A percentile compares a stretch with the other conserved stretches of the same genome.
Conservation (phyloP, 371 early-diverging fungal species). For the Mucor indicus region DNA sequence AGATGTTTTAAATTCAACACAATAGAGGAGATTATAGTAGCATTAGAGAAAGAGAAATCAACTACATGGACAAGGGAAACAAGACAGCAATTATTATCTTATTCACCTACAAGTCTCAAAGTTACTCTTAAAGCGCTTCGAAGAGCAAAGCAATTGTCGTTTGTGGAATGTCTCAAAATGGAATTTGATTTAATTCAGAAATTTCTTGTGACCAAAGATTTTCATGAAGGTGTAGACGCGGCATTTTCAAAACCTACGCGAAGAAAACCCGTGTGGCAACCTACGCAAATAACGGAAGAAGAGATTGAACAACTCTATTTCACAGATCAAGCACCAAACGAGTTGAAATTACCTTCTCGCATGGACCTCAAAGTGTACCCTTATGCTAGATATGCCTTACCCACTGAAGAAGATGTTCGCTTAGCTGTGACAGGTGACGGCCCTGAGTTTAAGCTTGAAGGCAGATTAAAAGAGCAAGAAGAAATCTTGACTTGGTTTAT, state of each 20-base stretch:
- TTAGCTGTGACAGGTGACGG: conserved; percentile 56
- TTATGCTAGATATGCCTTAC: conserved; percentile 69
- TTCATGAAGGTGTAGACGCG: conserved; percentile 43
- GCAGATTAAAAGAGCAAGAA: conserved; percentile 46
- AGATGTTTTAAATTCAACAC: conserved; percentile 81
- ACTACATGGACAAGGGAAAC: conserved; percentile 76
- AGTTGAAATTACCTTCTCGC: conserved; percentile 31
- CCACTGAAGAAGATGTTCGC: conserved; percentile 76
- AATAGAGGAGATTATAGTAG: conserved; percentile 77
- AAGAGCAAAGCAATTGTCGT: conserved; percentile 57
- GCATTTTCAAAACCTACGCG: conserved; percentile 45
- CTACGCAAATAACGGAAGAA: conserved; percentile 56
- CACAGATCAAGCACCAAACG: conserved; percentile 29
- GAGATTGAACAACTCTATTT: conserved; percentile 64
- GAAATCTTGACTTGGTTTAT: conserved; percentile 72
- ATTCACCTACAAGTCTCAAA: conserved; percentile 88
- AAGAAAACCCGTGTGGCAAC: conserved; percentile 74
- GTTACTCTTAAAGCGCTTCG: conserved; percentile 81
- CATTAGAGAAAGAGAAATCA: conserved; percentile 63
- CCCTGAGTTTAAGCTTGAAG: conserved; percentile 49
- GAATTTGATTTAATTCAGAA: conserved; percentile 81
- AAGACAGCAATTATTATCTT: conserved; percentile 54
- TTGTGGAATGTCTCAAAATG: conserved; percentile 80
- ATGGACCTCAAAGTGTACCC: conserved; percentile 60
- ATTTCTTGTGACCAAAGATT: conserved; percentile 59